Percentiles rank a stretch among this genome's conserved stretches.
Evolutionary conservation across 306 rosid genomes (phyloP).

Genomic region (Geum urbanum): DNA sequence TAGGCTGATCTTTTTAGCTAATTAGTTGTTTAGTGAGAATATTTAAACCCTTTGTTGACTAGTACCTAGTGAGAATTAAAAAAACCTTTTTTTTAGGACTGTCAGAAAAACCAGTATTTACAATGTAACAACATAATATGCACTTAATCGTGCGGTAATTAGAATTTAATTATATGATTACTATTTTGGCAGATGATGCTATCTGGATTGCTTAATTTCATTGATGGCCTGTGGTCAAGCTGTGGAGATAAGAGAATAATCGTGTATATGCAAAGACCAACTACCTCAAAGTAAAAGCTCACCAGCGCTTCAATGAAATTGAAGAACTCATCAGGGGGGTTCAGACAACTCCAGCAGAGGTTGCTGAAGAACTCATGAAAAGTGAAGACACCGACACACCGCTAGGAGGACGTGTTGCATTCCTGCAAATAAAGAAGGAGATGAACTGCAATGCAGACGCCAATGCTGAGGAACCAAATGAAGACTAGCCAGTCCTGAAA

Average conservation of each 20-base stretch:
- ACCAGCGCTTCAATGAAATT: slow-evolving; percentile 32
- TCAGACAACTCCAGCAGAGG: slow-evolving; percentile 45
- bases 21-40: no score
- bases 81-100: no score
- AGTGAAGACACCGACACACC: slow-evolving; percentile 13
- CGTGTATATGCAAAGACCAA: no score
- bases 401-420: slow-evolving; percentile 28
- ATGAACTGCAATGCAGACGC: slow-evolving; percentile 11
- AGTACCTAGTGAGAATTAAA: no score
- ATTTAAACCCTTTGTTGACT: no score
- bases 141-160: no score
- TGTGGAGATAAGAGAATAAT: slow-evolving; percentile 41
- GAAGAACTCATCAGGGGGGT: slow-evolving; percentile 32
- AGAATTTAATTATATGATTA: no score
- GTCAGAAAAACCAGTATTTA: no score
- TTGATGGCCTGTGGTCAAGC: slow-evolving; percentile 46
- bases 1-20: no score
- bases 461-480: not conserved
- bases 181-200: slow-evolving; percentile 39
- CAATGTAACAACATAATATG: no score
- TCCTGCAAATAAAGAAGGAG: slow-evolving; percentile 17
- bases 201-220: slow-evolving; percentile 34
- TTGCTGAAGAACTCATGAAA: slow-evolving; percentile 40
- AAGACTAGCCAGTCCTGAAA: not conserved
- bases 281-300: slow-evolving; percentile 26